Evolutionary conservation across 441 rosid species (phyloP).

Genomic region (Kokia cookei): DNA sequence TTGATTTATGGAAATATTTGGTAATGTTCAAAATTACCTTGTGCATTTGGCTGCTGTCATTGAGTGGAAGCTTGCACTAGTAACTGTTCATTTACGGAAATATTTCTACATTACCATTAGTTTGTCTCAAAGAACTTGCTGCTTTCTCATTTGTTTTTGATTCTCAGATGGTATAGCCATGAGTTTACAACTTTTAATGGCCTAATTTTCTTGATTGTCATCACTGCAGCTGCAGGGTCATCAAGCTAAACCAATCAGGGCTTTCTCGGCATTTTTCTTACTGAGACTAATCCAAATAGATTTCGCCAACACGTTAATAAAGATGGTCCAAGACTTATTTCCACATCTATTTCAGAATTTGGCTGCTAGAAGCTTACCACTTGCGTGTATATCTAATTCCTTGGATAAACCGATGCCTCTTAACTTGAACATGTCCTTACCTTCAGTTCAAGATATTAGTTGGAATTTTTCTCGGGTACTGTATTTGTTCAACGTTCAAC

Average conservation of each 20-base stretch:
- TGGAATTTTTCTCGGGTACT: constrained; percentile 72
- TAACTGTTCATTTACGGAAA: not conserved
- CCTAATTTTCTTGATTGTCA: constrained; percentile 12
- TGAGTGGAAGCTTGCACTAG: not conserved
- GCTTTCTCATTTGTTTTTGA: not conserved
- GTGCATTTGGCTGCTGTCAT: not conserved
- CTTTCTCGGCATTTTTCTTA: constrained; percentile 36
- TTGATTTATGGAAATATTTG: not conserved
- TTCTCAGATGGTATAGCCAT: not conserved
- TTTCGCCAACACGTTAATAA: constrained; percentile 22
- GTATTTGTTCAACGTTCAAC: constrained; percentile 78
- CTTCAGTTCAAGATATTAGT: constrained; percentile 61
- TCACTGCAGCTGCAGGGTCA: constrained; percentile 47
- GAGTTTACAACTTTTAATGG: not conserved
- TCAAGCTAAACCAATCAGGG: constrained; percentile 25
- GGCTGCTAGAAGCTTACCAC: constrained; percentile 33
- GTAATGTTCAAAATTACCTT: not conserved
- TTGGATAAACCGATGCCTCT: constrained; percentile 74
- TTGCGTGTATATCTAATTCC: constrained; percentile 82
- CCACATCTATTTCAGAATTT: constrained; percentile 30
- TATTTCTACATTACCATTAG: not conserved
- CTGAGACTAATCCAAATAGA: constrained; percentile 33
- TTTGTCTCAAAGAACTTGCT: not conserved
- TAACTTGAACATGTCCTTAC: constrained; percentile 62
- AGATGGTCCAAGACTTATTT: constrained; percentile 33